Percentiles rank a stretch among this genome's conserved stretches.
Conservation (phyloP, 805 yeast genomes). For the Hanseniaspora jakobsenii region DNA sequence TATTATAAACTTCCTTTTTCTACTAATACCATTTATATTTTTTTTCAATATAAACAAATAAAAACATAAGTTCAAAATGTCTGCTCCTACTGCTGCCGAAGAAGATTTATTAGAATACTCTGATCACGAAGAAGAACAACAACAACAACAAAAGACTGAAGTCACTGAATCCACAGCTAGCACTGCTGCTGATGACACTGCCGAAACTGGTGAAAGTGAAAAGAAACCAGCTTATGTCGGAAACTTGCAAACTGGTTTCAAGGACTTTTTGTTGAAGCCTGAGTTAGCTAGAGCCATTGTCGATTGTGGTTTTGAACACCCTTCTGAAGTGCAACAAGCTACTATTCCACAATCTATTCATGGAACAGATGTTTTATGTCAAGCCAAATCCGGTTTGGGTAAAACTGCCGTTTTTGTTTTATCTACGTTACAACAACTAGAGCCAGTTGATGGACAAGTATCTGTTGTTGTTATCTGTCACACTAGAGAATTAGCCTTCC, state of each 20-base stretch:
- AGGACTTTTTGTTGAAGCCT: constrained; percentile 92
- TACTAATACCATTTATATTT: neutral
- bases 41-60: neutral
- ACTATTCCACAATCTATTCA: constrained; percentile 96
- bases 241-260: constrained; percentile 95
- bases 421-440: constrained; percentile 91
- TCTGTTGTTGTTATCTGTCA: constrained; percentile 91
- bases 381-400: constrained; percentile 99
- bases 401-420: constrained; percentile 95
- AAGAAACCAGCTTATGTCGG: constrained; percentile 95
- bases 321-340: constrained; percentile 97
- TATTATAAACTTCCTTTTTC: no score
- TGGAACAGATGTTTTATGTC: constrained; percentile 96
- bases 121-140: constrained; percentile 91
- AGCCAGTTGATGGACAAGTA: constrained; percentile 94
- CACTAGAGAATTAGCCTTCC: constrained; percentile 97
- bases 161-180: constrained; percentile 23
- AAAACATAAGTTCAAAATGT: constrained; percentile 54
- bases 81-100: constrained; percentile 59
- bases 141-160: constrained; percentile 41
- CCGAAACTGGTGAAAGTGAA: constrained; percentile 41
- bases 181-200: constrained; percentile 23
- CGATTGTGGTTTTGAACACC: constrained; percentile 99
- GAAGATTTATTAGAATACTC: constrained; percentile 98
- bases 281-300: constrained; percentile 94